These are phyloP conservation scores for Musa itinerans DNA, from an alignment of 176 grass and related monocot genomes.

Conservation along the genomic window DNA sequence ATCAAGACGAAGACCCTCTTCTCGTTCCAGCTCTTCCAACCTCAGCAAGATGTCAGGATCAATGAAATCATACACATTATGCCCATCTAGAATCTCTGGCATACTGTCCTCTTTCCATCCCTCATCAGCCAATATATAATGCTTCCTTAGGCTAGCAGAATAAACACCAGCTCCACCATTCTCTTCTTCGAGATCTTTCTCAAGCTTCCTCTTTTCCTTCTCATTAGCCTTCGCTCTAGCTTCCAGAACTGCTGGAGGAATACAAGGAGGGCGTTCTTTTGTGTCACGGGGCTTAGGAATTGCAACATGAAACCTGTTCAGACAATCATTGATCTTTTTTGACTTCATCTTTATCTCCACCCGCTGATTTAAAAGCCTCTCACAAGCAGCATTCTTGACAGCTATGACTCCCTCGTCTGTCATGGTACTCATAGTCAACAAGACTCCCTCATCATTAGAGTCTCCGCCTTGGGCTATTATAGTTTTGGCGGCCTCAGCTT, in stretches of 20 bases:
- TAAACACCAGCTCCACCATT: conserved; percentile 86
- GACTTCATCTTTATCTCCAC: conserved; percentile 52
- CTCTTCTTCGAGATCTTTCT: conserved; percentile 53
- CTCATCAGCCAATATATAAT: conserved; percentile 52
- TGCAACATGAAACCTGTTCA: conserved; percentile 73
- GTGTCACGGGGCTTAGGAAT: conserved; percentile 69
- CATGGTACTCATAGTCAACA: conserved; percentile 73
- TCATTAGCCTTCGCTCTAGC: conserved; percentile 28
- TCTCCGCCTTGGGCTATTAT: conserved; percentile 24
- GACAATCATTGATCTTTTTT: conserved; percentile 42
- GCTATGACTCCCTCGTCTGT: conserved; percentile 68
- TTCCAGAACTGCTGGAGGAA: conserved; percentile 36
- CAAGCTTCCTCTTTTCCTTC: conserved; percentile 59
- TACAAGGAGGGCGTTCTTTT: conserved; percentile 50
- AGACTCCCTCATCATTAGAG: conserved; percentile 48
- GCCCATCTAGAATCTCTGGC: conserved; percentile 63
- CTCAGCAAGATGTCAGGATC: conserved; percentile 66
- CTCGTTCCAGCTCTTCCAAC: conserved; percentile 60
- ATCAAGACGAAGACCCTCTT: conserved; percentile 63
- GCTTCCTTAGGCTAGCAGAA: conserved; percentile 69
- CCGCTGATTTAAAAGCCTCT: conserved; percentile 39
- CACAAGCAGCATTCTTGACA: conserved; percentile 52
- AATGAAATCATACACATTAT: conserved; percentile 67
- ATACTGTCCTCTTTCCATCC: conserved; percentile 70
- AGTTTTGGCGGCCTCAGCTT: conserved; percentile 34